phyloP scores from a whole-genome alignment of 139 green algal genomes.

The Chlamydomonas sphaeroides region DNA sequence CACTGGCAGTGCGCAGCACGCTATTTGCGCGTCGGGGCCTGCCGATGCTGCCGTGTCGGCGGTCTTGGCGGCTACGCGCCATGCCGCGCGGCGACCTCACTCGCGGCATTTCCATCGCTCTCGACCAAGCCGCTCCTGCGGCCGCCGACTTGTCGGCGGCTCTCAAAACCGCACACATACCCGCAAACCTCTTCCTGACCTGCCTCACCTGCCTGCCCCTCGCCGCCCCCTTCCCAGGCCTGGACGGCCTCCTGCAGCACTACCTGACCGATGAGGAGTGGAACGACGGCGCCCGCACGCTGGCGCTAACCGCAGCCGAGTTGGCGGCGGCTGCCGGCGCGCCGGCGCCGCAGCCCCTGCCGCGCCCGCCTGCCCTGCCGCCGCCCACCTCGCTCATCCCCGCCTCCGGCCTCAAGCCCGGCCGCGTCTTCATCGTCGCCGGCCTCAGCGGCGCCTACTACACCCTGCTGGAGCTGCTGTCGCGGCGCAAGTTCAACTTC shows the following conservation, averaged over 20 bases:
- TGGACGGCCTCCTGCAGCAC: not conserved
- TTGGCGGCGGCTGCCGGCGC: not conserved
- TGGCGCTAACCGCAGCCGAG: not conserved
- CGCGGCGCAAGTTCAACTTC: slow-evolving; percentile 30
- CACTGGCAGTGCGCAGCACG: too few species aligned
- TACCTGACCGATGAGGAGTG: too few species aligned
- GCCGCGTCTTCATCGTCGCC: slow-evolving; percentile 27
- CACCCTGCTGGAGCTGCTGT: slow-evolving; percentile 34
- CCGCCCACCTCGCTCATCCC: not conserved
- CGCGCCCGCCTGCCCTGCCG: not conserved
- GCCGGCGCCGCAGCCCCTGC: not conserved
- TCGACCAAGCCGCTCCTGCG: too few species aligned
- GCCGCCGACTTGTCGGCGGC: too few species aligned
- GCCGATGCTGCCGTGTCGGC: too few species aligned
- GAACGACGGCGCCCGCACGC: too few species aligned
- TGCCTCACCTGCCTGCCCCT: too few species aligned
- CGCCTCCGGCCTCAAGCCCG: slow-evolving; percentile 7
- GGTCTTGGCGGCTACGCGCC: too few species aligned
- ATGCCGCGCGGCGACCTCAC: too few species aligned
- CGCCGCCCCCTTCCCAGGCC: not conserved
- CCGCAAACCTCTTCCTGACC: not conserved
- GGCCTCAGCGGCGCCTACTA: slow-evolving; percentile 31
- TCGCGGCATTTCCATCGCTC: too few species aligned
- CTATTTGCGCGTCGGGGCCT: too few species aligned
- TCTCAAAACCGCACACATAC: not conserved